phyloP scores from a whole-genome alignment of 805 yeast genomes.

The Maudiozyma barnettii region DNA sequence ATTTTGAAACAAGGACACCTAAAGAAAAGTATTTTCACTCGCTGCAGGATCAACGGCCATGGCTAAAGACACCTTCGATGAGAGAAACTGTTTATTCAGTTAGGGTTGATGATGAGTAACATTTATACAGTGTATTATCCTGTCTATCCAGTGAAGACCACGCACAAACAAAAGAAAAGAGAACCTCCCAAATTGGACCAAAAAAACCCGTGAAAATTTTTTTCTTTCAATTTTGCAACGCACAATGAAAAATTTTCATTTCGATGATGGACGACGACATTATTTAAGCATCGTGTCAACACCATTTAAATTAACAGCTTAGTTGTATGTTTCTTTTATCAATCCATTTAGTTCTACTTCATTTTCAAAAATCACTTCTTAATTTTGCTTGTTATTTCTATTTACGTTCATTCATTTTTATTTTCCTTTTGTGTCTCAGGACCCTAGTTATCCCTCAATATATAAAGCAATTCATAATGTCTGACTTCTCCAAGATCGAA shows the following conservation, averaged over 20 bases:
- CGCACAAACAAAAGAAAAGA: too few species aligned
- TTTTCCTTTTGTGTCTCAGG: not conserved
- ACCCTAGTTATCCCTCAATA: not conserved
- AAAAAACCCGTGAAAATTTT: not conserved
- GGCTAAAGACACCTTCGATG: too few species aligned
- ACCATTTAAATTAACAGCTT: not conserved
- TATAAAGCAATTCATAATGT: conserved; percentile 44
- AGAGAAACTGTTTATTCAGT: not conserved
- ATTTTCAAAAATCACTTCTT: not conserved
- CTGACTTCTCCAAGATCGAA: conserved; percentile 74
- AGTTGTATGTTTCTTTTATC: not conserved
- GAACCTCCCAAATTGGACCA: not conserved
- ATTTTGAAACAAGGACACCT: too few species aligned
- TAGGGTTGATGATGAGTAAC: not conserved
- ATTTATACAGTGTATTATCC: too few species aligned
- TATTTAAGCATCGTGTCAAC: not conserved
- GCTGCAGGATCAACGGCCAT: not conserved
- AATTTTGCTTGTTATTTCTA: not conserved
- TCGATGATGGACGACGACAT: not conserved
- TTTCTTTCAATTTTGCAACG: not conserved
- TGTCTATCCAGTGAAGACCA: too few species aligned
- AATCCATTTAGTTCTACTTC: not conserved
- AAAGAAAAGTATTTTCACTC: too few species aligned
- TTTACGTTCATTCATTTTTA: not conserved
- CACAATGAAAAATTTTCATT: not conserved